Percentiles rank a stretch among this genome's conserved stretches.
These are phyloP conservation scores for Trametes gibbosa DNA, from an alignment of 768 basidiomycete genomes.

Conservation along the genomic window DNA sequence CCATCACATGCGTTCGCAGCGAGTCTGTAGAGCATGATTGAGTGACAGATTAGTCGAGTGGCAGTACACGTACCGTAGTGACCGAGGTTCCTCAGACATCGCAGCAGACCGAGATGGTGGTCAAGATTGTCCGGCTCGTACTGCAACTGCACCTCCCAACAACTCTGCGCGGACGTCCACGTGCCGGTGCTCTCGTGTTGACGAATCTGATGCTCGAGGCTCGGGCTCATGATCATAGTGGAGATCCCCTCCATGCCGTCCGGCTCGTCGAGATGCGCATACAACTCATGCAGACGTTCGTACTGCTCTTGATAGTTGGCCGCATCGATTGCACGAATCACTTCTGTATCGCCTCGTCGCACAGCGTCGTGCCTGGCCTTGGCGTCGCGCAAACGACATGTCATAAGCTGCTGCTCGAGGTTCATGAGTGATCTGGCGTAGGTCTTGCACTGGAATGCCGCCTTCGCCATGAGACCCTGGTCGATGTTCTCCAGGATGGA, in stretches of 20 bases:
- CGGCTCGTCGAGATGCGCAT: slow-evolving; percentile 93
- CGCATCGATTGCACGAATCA: slow-evolving; percentile 28
- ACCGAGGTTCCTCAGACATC: slow-evolving; percentile 90
- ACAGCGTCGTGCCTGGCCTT: slow-evolving; percentile 11
- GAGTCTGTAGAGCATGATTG: slow-evolving; percentile 60
- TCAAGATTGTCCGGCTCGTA: slow-evolving; percentile 86
- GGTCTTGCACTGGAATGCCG: slow-evolving; percentile 91
- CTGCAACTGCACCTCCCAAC: slow-evolving; percentile 96
- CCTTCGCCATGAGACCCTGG: slow-evolving; percentile 85
- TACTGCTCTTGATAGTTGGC: slow-evolving; percentile 67
- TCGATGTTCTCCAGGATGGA: slow-evolving; percentile 82
- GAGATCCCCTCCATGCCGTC: slow-evolving; percentile 99
- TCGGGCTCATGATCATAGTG: slow-evolving; percentile 80
- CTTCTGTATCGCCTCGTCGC: slow-evolving; percentile 15
- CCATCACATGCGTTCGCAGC: slow-evolving; percentile 88
- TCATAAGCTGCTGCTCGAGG: slow-evolving; percentile 81
- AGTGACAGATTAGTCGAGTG: background rate
- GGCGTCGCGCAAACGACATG: slow-evolving; percentile 36
- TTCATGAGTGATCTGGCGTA: slow-evolving; percentile 94
- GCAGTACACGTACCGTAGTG: slow-evolving; percentile 76
- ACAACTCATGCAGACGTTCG: slow-evolving; percentile 93
- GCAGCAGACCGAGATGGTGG: slow-evolving; percentile 84
- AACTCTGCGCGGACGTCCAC: slow-evolving; percentile 99
- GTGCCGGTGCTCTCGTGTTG: slow-evolving; percentile 95
- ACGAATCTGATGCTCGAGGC: slow-evolving; percentile 92